Evolutionary conservation across 2,329 filamentous ascomycete genomes (phyloP).

Genomic region (Xylariaceae sp.): DNA sequence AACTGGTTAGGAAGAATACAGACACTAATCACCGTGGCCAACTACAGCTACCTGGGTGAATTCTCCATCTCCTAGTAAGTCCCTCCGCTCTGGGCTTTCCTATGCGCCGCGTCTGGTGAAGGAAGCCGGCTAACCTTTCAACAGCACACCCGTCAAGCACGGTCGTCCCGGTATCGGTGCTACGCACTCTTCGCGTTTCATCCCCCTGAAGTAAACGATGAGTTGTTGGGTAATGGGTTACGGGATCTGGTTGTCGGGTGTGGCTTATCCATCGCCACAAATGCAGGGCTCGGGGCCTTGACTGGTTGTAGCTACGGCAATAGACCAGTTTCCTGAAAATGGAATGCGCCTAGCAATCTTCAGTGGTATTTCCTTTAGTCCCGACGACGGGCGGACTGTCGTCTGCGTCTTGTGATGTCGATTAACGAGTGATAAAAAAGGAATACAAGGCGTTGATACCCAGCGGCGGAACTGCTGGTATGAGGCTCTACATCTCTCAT

Average conservation of each 20-base stretch:
- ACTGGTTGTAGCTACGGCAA: constrained; percentile 19
- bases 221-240: constrained; percentile 13
- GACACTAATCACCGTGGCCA: constrained; percentile 5
- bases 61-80: constrained; percentile 99
- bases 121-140: constrained; percentile 43
- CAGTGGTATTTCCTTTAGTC: constrained; percentile 20
- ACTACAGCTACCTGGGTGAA: constrained; percentile 63
- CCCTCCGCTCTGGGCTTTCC: neutral
- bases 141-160: constrained; percentile 99
- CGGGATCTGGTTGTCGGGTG: constrained; percentile 13
- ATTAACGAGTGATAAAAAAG: constrained; percentile 16
- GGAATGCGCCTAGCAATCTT: constrained; percentile 18
- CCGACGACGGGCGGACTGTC: constrained; percentile 6
- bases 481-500: constrained; percentile 6
- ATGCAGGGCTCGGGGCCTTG: constrained; percentile 8
- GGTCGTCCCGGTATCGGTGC: constrained; percentile 99
- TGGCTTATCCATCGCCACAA: constrained; percentile 13
- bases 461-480: constrained; percentile 9
- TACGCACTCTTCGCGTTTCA: constrained; percentile 99
- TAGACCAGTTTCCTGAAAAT: constrained; percentile 16
- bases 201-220: constrained; percentile 74
- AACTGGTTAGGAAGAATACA: neutral
- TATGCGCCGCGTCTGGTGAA: constrained; percentile 3
- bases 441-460: constrained; percentile 17
- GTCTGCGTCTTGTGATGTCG: constrained; percentile 14